Evolutionary conservation across 2,329 filamentous ascomycete genomes (phyloP).

Genomic region (Colletotrichum sansevieriae): DNA sequence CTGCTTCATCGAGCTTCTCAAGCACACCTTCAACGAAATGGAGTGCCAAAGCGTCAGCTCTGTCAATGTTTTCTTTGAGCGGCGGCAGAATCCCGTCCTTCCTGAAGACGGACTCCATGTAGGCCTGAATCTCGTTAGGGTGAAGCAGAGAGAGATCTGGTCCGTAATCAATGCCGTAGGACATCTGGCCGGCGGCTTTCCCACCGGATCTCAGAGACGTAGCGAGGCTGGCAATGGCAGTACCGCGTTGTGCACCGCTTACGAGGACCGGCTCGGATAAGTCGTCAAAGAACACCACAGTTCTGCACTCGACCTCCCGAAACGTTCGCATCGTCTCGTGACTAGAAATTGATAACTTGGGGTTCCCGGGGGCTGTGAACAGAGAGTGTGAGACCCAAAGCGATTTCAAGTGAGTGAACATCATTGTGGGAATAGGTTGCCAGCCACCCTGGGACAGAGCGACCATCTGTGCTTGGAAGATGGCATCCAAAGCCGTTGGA

Average conservation of each 20-base stretch:
- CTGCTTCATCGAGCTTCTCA: not conserved
- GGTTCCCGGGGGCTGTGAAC: slow-evolving; percentile 4
- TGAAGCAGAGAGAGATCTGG: slow-evolving; percentile 16
- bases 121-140: too few relatives aligned
- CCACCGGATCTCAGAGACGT: not conserved
- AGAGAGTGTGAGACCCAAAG: slow-evolving; percentile 16
- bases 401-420: slow-evolving; percentile 25
- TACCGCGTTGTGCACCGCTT: slow-evolving; percentile 16
- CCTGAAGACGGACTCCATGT: too few relatives aligned
- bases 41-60: slow-evolving; percentile 16
- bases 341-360: not conserved
- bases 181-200: not conserved
- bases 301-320: slow-evolving; percentile 17
- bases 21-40: slow-evolving; percentile 19
- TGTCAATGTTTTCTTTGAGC: not conserved
- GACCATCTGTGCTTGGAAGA: slow-evolving; percentile 26
- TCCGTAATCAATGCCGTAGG: slow-evolving; percentile 6
- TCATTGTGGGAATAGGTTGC: slow-evolving; percentile 17
- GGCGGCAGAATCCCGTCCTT: not conserved
- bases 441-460: slow-evolving; percentile 9
- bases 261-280: slow-evolving; percentile 11
- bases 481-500: slow-evolving; percentile 26
- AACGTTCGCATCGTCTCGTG: slow-evolving; percentile 20
- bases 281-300: not conserved
- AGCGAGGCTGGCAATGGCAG: slow-evolving; percentile 21